These are phyloP conservation scores for Yarrowia galli DNA, from an alignment of 1,139 yeast species.

Conservation along the genomic window DNA sequence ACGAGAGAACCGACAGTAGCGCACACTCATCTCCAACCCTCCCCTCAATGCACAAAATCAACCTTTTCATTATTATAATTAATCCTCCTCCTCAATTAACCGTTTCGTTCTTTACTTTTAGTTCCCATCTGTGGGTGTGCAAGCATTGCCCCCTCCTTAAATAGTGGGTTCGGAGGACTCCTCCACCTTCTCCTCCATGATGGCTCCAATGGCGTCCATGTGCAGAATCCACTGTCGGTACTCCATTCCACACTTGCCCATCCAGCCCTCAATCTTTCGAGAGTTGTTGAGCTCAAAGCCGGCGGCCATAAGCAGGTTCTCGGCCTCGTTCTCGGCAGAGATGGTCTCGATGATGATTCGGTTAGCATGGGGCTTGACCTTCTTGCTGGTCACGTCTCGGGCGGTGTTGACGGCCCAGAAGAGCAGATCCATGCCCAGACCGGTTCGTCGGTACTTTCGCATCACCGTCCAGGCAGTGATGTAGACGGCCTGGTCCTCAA, in stretches of 20 bases:
- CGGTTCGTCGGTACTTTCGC: conserved; percentile 44
- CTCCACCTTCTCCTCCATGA: conserved; percentile 32
- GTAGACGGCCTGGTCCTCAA: conserved; percentile 40
- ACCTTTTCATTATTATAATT: conserved; percentile 4
- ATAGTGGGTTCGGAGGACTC: conserved; percentile 6
- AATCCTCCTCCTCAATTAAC: background rate
- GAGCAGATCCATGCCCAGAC: conserved; percentile 45
- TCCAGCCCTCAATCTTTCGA: conserved; percentile 33
- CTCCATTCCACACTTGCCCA: conserved; percentile 39
- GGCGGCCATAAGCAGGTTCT: conserved; percentile 40
- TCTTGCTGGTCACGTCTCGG: conserved; percentile 38
- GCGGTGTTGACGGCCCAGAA: conserved; percentile 41
- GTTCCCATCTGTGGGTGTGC: background rate
- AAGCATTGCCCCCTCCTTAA: background rate
- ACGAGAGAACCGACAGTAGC: no score
- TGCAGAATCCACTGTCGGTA: conserved; percentile 37
- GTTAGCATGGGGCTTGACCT: conserved; percentile 39
- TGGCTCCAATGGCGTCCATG: conserved; percentile 37
- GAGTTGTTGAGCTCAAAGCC: conserved; percentile 41
- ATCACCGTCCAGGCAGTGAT: conserved; percentile 45
- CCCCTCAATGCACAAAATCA: background rate
- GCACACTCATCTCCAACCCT: no score
- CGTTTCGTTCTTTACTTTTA: background rate
- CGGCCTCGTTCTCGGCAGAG: conserved; percentile 42
- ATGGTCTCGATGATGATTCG: conserved; percentile 41